Evolutionary conservation across 495 filamentous ascomycete species (phyloP).

Genomic region (Daldinia bambusicola): DNA sequence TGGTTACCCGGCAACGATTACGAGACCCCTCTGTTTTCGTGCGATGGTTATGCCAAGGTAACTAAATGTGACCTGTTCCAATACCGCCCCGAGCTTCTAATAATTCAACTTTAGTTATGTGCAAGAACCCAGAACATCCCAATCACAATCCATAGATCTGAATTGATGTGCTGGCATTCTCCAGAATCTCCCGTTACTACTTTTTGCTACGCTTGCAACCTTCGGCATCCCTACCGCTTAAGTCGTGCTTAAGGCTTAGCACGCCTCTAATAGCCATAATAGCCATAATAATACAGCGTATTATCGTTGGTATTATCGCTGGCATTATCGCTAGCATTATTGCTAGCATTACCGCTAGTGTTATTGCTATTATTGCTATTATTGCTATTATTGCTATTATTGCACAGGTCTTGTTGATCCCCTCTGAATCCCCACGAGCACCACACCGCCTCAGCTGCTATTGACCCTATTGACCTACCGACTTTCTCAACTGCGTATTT

Average conservation of each 20-base stretch:
- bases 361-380: conserved; percentile 33
- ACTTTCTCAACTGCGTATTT: conserved; percentile 14
- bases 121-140: conserved; percentile 25
- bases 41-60: conserved; percentile 37
- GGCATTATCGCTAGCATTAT: not conserved
- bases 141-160: conserved; percentile 41
- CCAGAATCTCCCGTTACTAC: conserved; percentile 23
- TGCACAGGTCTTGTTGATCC: conserved; percentile 38
- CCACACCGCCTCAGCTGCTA: conserved; percentile 40
- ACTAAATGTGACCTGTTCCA: conserved; percentile 28
- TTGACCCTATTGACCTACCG: conserved; percentile 9
- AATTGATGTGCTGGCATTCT: conserved; percentile 43
- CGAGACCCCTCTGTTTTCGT: conserved; percentile 44
- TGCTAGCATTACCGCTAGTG: not conserved
- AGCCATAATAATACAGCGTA: conserved; percentile 41
- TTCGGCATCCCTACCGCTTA: conserved; percentile 9
- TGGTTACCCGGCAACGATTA: conserved; percentile 42
- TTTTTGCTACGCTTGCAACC: conserved; percentile 20
- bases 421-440: conserved; percentile 33
- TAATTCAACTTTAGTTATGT: conserved; percentile 26
- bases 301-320: conserved; percentile 22
- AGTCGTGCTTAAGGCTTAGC: conserved; percentile 26
- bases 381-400: conserved; percentile 30
- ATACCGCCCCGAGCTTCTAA: conserved; percentile 37
- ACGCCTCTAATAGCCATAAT: conserved; percentile 32